These are phyloP conservation scores for Fusarium guadeloupense DNA, from an alignment of 2,329 filamentous ascomycete species.

Conservation along the genomic window DNA sequence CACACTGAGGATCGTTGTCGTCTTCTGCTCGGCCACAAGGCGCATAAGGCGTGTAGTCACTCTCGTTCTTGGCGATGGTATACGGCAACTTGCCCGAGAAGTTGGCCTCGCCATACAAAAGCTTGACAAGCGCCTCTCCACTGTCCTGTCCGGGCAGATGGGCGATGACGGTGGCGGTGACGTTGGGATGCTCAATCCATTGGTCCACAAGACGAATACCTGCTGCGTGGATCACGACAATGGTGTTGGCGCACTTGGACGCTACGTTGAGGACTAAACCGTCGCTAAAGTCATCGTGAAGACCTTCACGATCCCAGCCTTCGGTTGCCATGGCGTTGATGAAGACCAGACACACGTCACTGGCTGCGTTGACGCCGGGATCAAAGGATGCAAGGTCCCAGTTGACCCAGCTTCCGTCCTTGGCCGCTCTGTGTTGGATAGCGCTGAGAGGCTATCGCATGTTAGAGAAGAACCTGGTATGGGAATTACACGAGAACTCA, in stretches of 20 bases:
- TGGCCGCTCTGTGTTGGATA: slow-evolving; percentile 61
- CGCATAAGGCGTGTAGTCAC: slow-evolving; percentile 55
- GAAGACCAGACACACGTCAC: slow-evolving; percentile 80
- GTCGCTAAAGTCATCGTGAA: slow-evolving; percentile 76
- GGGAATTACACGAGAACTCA: slow-evolving; percentile 30
- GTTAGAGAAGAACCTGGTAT: not conserved
- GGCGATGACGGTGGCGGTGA: slow-evolving; percentile 70
- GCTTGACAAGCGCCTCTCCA: slow-evolving; percentile 63
- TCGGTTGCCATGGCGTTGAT: slow-evolving; percentile 82
- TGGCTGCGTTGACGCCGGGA: slow-evolving; percentile 50
- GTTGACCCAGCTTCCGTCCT: slow-evolving; percentile 65
- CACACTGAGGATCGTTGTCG: slow-evolving; percentile 67
- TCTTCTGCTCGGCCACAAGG: slow-evolving; percentile 53
- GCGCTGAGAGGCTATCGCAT: slow-evolving; percentile 41
- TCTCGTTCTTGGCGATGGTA: slow-evolving; percentile 64
- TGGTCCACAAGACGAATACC: slow-evolving; percentile 69
- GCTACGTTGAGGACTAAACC: slow-evolving; percentile 67
- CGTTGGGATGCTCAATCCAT: slow-evolving; percentile 72
- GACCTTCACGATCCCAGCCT: slow-evolving; percentile 72
- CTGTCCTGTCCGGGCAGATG: slow-evolving; percentile 73
- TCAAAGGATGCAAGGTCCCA: slow-evolving; percentile 54
- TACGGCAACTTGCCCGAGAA: slow-evolving; percentile 70
- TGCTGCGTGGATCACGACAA: slow-evolving; percentile 71
- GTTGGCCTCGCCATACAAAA: slow-evolving; percentile 66
- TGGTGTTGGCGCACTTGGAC: slow-evolving; percentile 66